A percentile compares a stretch with the other conserved stretches of the same genome.
Conservation (phyloP, 768 basidiomycete species). For the Boletus sp. region DNA sequence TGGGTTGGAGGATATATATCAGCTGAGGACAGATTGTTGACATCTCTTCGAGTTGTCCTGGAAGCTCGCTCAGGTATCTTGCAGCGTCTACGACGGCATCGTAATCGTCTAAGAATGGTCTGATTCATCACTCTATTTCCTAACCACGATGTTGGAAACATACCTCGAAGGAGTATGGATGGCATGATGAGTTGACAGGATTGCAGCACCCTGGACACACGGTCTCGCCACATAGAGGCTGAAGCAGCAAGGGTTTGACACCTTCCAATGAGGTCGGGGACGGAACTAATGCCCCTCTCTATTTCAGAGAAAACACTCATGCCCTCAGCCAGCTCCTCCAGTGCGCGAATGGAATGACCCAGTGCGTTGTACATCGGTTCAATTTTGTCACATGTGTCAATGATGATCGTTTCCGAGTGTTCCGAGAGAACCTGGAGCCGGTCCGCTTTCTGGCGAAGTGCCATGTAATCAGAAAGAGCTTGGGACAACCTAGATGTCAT, state of each 20-base stretch:
- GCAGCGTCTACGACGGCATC: slow-evolving; percentile 29
- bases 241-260: slow-evolving; percentile 24
- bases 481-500: slow-evolving; percentile 14
- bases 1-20: slow-evolving; percentile 27
- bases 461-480: slow-evolving; percentile 13
- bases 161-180: slow-evolving; percentile 39
- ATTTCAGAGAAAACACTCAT: slow-evolving; percentile 34
- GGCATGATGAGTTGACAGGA: slow-evolving; percentile 21
- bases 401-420: slow-evolving; percentile 16
- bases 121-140: neutral
- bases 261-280: slow-evolving; percentile 27
- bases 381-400: slow-evolving; percentile 14
- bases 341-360: slow-evolving; percentile 22
- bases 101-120: slow-evolving; percentile 35
- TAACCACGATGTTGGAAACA: neutral
- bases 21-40: slow-evolving; percentile 26
- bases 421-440: slow-evolving; percentile 23
- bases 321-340: slow-evolving; percentile 38
- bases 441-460: slow-evolving; percentile 13
- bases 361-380: slow-evolving; percentile 20
- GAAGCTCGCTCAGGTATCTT: slow-evolving; percentile 21
- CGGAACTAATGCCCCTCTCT: slow-evolving; percentile 17
- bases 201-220: slow-evolving; percentile 21
- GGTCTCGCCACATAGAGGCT: slow-evolving; percentile 28
- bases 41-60: slow-evolving; percentile 26